phyloP scores from a whole-genome alignment of 2,329 filamentous ascomycete species.

The Colletotrichum higginsianum region DNA sequence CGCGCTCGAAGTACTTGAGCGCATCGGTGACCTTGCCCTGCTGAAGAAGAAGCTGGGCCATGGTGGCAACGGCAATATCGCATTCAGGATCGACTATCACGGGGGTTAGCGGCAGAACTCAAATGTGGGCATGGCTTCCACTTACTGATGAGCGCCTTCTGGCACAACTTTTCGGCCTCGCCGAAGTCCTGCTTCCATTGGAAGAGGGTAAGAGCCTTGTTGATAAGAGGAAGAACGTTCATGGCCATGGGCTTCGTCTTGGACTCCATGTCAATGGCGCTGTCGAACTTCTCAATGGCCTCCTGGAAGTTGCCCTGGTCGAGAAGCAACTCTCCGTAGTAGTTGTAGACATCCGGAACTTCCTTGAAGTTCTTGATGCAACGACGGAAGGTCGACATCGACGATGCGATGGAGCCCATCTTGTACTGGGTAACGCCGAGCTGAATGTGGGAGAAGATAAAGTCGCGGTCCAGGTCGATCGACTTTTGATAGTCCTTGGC shows the following conservation, averaged over 20 bases:
- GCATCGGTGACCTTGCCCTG: constrained; percentile 98
- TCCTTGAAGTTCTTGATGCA: constrained; percentile 99
- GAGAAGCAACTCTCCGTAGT: constrained; percentile 96
- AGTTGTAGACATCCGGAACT: constrained; percentile 98
- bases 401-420: constrained; percentile 97
- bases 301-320: constrained; percentile 97
- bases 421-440: constrained; percentile 99
- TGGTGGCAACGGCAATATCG: constrained; percentile 97
- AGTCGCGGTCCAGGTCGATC: constrained; percentile 94
- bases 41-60: constrained; percentile 97
- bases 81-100: constrained; percentile 92
- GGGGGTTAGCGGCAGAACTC: constrained; percentile 50
- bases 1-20: constrained; percentile 96
- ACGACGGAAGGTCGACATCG: constrained; percentile 97
- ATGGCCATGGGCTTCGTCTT: constrained; percentile 93
- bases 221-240: constrained; percentile 97
- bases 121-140: constrained; percentile 44
- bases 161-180: constrained; percentile 95
- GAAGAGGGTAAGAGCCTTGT: constrained; percentile 97
- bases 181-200: constrained; percentile 98
- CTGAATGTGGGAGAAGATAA: constrained; percentile 99
- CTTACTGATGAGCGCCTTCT: constrained; percentile 97
- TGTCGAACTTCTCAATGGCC: constrained; percentile 98
- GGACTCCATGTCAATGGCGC: constrained; percentile 98
- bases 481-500: constrained; percentile 99